Base-by-base conservation (phyloP, 768 basidiomycete species). In the Mycena sanguinolenta region DNA sequence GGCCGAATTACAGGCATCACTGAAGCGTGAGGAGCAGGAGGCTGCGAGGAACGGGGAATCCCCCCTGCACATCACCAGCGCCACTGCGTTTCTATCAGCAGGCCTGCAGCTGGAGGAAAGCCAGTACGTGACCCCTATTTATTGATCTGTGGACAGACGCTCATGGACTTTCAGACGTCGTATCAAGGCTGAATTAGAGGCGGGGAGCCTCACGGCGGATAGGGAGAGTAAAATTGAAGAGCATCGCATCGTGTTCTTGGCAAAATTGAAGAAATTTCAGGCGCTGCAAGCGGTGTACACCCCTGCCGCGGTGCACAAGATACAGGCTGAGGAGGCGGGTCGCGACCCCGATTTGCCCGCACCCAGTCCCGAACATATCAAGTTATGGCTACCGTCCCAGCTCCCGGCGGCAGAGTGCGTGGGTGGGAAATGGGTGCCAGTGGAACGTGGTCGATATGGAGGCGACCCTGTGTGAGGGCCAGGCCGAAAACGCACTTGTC, bases 1-100 rank as follows among this genome's bases (percentile, higher is more conserved):
- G 30, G 72, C 58, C 3, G 52, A 60, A 28, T 42, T 73, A 0
- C 58, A 64, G 6, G 12, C 53, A 0, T n/a, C 36, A 30, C 64
- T 73, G 6, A 52, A 66, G 32, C 4, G 17, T 3, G 64, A 66
- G 12, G 59, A 73, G 23, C 19, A 44, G 13, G 28, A 59, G 38
- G 63, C 52, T 21, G 34, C 25, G 6, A 25, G 13, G n/a, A 28
- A 23, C 38, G 60, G 60, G 9, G 21, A 13, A 25, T 53, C 54
- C 3, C 44, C 21, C 1, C 14, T 70, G 19, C 60, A 62, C 28
- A 58, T 32, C 2, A 59, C 58, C 1, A 70, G 69, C 17, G 38
- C 58, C 8, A 70, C 63, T 3, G 38, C 58, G n/a, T 70, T 70
- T 34, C 17, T 70, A 19, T 3, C 32, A 1, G 69, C 63, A n/a